Percentiles rank a stretch among this genome's conserved stretches.
Conservation (phyloP, 495 filamentous ascomycete species). For the Chaetomidium leptoderma region DNA sequence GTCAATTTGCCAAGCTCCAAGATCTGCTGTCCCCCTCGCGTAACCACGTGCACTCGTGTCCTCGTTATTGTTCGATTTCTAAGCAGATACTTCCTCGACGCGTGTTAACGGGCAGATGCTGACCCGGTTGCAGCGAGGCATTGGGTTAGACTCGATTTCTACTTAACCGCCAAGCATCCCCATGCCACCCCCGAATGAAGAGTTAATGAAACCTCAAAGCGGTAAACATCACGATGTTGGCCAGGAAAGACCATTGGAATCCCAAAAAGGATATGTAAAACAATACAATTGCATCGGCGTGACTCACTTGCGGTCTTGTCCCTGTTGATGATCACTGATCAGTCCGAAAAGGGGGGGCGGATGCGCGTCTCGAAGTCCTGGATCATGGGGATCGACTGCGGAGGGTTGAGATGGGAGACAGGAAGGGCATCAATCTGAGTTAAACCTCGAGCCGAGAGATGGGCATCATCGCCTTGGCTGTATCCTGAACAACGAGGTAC, state of each 20-base stretch:
- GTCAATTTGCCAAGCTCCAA: neutral
- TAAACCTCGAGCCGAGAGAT: neutral
- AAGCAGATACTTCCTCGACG: neutral
- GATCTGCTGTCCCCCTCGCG: neutral
- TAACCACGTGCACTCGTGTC: neutral
- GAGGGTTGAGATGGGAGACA: neutral
- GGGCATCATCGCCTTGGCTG: neutral
- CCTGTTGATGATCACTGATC: neutral
- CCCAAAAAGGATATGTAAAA: neutral
- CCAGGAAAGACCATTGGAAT: no score
- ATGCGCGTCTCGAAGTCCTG: neutral
- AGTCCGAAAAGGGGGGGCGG: neutral
- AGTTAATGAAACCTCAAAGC: neutral
- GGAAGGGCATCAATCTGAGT: neutral
- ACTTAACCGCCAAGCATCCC: constrained; percentile 9
- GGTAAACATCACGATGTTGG: neutral
- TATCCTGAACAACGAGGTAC: neutral
- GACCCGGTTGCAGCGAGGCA: neutral
- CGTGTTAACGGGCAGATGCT: constrained; percentile 1
- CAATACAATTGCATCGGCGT: neutral
- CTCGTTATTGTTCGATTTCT: neutral
- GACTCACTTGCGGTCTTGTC: neutral
- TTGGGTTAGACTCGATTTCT: constrained; percentile 1
- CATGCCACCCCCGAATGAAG: neutral
- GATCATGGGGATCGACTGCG: neutral